A percentile compares a stretch with the other conserved stretches of the same genome.
Conservation (phyloP, 768 basidiomycete genomes). For the Mycena maculata region DNA sequence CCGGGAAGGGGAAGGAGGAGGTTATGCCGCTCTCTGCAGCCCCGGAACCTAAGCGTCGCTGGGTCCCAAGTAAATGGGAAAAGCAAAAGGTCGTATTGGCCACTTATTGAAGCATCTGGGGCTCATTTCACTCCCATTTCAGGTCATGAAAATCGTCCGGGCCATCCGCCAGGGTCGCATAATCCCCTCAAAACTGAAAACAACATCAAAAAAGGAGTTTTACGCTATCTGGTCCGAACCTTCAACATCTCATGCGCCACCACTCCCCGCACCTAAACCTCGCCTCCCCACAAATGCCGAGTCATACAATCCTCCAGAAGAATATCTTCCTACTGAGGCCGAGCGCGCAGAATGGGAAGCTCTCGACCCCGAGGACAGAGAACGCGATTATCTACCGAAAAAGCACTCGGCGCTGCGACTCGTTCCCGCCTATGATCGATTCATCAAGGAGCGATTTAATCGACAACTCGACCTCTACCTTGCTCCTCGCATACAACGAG, state of each 20-base stretch:
- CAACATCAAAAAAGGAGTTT: conserved; percentile 73
- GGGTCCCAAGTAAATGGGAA: conserved; percentile 99
- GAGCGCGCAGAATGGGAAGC: conserved; percentile 88
- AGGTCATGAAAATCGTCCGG: conserved; percentile 99
- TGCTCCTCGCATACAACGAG: conserved; percentile 89
- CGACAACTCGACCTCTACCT: conserved; percentile 97
- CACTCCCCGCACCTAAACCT: conserved; percentile 92
- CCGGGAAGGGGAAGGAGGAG: conserved; percentile 94
- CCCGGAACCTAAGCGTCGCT: conserved; percentile 95
- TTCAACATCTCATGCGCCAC: conserved; percentile 81
- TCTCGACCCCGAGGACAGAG: conserved; percentile 88
- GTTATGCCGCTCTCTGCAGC: conserved; percentile 92
- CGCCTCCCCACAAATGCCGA: conserved; percentile 92
- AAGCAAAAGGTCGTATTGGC: conserved; percentile 86
- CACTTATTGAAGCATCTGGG: not conserved
- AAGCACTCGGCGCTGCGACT: conserved; percentile 87
- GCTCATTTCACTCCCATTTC: conserved; percentile 15
- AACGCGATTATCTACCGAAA: conserved; percentile 88
- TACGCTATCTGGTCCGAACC: conserved; percentile 92
- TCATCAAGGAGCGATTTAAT: conserved; percentile 94
- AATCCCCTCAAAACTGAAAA: conserved; percentile 87
- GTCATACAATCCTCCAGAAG: conserved; percentile 98
- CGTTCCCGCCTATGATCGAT: conserved; percentile 91
- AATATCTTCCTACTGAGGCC: conserved; percentile 89
- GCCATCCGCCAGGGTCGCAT: conserved; percentile 98